These are phyloP conservation scores for Syzygium syzygioides DNA, from an alignment of 441 rosid genomes.

Conservation along the genomic window DNA sequence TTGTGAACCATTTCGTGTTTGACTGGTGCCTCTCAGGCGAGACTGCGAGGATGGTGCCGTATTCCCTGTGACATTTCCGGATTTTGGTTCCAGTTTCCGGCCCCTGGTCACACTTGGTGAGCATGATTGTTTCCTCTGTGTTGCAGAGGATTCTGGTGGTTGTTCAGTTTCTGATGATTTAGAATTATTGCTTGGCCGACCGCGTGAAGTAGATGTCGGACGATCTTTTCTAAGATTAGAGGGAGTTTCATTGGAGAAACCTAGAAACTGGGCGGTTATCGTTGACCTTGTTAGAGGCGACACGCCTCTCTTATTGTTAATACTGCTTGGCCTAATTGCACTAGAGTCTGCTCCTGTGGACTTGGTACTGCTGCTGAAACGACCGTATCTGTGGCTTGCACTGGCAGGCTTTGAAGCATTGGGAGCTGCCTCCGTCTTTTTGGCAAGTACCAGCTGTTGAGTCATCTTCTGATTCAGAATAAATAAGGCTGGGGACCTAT, in stretches of 20 bases:
- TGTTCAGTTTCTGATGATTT: not conserved
- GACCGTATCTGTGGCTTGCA: slow-evolving; percentile 1
- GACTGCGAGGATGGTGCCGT: not conserved
- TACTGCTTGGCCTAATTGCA: slow-evolving; percentile 11
- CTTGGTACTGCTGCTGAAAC: slow-evolving; percentile 2
- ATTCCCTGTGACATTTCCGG: not conserved
- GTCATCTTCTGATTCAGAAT: slow-evolving; percentile 9
- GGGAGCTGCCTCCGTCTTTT: not conserved
- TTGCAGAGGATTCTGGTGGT: not conserved
- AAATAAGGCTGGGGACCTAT: not conserved
- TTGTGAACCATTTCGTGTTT: slow-evolving; percentile 16
- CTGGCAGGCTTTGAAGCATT: not conserved
- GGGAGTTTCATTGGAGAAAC: slow-evolving; percentile 25
- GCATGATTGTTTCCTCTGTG: slow-evolving; percentile 33
- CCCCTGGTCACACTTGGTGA: slow-evolving; percentile 37
- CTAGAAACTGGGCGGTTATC: slow-evolving; percentile 16
- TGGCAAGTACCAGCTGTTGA: not conserved
- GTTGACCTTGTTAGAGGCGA: slow-evolving; percentile 26
- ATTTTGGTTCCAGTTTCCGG: slow-evolving; percentile 18
- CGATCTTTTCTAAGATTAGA: slow-evolving; percentile 32
- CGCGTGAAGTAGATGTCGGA: slow-evolving; percentile 28
- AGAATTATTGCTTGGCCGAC: slow-evolving; percentile 14
- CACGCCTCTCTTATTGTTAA: slow-evolving; percentile 9
- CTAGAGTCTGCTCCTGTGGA: not conserved
- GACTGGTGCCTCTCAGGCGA: slow-evolving; percentile 3